Conservation (phyloP, 176 grass and related monocot genomes). For the Oryza meridionalis region DNA sequence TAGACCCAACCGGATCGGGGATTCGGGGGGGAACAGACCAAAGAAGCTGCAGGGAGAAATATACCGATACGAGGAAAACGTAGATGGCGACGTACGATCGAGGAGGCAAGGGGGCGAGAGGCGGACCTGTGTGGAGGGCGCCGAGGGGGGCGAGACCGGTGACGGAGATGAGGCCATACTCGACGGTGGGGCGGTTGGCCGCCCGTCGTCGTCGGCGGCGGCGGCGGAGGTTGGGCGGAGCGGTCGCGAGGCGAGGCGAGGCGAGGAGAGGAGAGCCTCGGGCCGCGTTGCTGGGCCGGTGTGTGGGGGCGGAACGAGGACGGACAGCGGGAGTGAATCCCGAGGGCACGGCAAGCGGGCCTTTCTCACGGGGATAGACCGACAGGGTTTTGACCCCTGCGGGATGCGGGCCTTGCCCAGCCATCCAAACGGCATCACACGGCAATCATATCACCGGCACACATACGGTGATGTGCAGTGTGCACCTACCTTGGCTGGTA, state of each 20-base stretch:
- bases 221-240: neutral
- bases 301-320: neutral
- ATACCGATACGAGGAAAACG: neutral
- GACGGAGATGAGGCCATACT: constrained; percentile 14
- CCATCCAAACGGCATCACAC: neutral
- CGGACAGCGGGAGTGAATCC: neutral
- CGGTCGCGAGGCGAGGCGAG: neutral
- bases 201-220: neutral
- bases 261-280: neutral
- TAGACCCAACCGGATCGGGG: neutral
- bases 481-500: no score
- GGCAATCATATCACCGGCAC: no score
- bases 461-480: no score
- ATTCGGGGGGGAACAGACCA: neutral
- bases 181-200: neutral
- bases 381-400: neutral
- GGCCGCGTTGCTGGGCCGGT: neutral
- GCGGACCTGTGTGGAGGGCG: constrained; percentile 29
- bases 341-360: neutral
- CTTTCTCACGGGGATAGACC: neutral
- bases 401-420: neutral
- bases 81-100: neutral
- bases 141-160: constrained; percentile 19
- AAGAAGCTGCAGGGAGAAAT: neutral
- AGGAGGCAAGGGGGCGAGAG: neutral